phyloP scores from a whole-genome alignment of 2,329 filamentous ascomycete genomes.

The Cordyceps cateniannulata region DNA sequence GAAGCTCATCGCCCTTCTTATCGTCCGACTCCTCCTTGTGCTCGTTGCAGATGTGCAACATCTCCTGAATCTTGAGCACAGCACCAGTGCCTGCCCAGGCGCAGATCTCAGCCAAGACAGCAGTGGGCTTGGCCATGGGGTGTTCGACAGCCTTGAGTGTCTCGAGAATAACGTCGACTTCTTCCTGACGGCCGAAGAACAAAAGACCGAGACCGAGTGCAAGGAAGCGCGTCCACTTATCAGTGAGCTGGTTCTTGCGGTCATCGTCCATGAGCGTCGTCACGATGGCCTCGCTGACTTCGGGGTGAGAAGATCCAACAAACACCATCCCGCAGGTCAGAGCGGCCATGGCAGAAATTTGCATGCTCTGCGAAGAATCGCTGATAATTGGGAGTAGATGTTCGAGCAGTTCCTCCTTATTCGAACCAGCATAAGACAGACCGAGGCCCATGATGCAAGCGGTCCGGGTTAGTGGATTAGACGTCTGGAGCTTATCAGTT shows the following conservation, averaged over 20 bases:
- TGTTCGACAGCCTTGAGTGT: conserved; percentile 96
- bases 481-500: conserved; percentile 68
- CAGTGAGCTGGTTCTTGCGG: conserved; percentile 79
- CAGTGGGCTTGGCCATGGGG: conserved; percentile 93
- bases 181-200: conserved; percentile 95
- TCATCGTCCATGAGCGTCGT: conserved; percentile 92
- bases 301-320: conserved; percentile 84
- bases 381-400: conserved; percentile 79
- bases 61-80: conserved; percentile 92
- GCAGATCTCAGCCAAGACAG: conserved; percentile 90
- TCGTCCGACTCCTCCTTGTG: conserved; percentile 91
- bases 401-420: conserved; percentile 83
- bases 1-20: conserved; percentile 89
- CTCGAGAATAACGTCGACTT: conserved; percentile 96
- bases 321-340: conserved; percentile 85
- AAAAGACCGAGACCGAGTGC: conserved; percentile 86
- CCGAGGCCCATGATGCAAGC: conserved; percentile 95
- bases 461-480: conserved; percentile 70
- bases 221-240: conserved; percentile 98
- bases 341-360: conserved; percentile 92
- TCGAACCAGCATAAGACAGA: conserved; percentile 87
- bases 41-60: conserved; percentile 97
- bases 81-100: conserved; percentile 97
- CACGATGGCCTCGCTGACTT: conserved; percentile 87
- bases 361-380: conserved; percentile 83